Percentiles rank a stretch among this genome's conserved stretches.
phyloP scores from a whole-genome alignment of 163 green algal genomes.

The Scenedesmus sp. region DNA sequence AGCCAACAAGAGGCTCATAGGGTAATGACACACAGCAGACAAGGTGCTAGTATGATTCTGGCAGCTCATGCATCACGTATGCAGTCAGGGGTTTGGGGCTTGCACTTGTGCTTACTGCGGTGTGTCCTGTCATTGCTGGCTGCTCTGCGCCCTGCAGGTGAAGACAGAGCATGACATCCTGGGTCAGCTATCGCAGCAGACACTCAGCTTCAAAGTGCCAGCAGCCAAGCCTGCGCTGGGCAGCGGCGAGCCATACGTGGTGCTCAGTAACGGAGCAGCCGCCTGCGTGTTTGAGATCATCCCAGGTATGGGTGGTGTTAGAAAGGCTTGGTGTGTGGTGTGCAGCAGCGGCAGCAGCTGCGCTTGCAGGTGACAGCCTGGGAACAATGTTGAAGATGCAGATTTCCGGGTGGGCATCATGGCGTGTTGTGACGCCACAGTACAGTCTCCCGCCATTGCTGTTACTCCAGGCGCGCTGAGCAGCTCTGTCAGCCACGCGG shows the following conservation, averaged over 20 bases:
- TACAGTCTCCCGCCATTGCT: too few relatives aligned
- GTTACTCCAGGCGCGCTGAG: too few relatives aligned
- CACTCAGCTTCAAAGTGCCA: conserved; percentile 63
- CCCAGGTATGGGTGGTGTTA: conserved; percentile 38
- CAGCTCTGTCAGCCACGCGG: too few relatives aligned
- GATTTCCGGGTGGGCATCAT: too few relatives aligned
- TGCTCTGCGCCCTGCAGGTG: conserved; percentile 10
- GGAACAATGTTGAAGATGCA: too few relatives aligned
- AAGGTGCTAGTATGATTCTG: not conserved
- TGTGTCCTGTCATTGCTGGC: not conserved
- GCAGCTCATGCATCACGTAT: not conserved
- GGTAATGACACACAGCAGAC: too few relatives aligned
- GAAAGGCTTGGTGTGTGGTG: not conserved
- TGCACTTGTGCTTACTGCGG: not conserved
- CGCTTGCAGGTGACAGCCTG: not conserved
- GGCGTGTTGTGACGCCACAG: too few relatives aligned
- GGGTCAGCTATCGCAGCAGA: conserved; percentile 56
- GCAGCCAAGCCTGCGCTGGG: conserved; percentile 28
- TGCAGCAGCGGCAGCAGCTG: not conserved
- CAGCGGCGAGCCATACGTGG: conserved; percentile 36
- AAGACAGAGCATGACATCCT: conserved; percentile 61
- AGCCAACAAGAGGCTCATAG: too few relatives aligned
- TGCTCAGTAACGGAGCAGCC: conserved; percentile 61
- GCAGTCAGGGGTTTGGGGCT: not conserved
- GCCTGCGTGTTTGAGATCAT: conserved; percentile 72